A percentile compares a stretch with the other conserved stretches of the same genome.
phyloP scores from a whole-genome alignment of 345 rosid species.

The Lagerstroemia speciosa region DNA sequence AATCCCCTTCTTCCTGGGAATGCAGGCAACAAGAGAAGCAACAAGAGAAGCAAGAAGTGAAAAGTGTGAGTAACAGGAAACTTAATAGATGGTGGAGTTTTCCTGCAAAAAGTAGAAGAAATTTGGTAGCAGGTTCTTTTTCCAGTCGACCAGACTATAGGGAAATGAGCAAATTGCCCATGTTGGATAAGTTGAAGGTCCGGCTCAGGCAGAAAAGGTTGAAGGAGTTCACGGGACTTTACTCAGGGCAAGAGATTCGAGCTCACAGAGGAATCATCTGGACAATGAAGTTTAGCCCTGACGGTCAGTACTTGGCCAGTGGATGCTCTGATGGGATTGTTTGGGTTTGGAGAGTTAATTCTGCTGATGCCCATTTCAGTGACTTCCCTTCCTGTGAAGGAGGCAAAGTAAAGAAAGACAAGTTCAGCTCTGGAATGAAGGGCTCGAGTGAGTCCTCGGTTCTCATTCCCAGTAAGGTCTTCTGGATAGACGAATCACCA shows the following conservation, averaged over 20 bases:
- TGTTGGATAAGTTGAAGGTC: slow-evolving; percentile 41
- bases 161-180: slow-evolving; percentile 9
- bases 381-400: slow-evolving; percentile 21
- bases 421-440: slow-evolving; percentile 17
- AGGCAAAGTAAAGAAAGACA: slow-evolving; percentile 11
- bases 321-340: slow-evolving; percentile 84
- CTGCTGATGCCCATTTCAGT: slow-evolving; percentile 25
- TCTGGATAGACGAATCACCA: slow-evolving; percentile 56
- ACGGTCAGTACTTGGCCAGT: slow-evolving; percentile 63
- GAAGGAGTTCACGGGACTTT: slow-evolving; percentile 65
- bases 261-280: slow-evolving; percentile 72
- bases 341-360: slow-evolving; percentile 57
- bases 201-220: slow-evolving; percentile 49
- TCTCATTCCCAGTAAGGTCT: slow-evolving; percentile 54
- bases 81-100: slow-evolving; percentile 48
- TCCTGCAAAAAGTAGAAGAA: slow-evolving; percentile 18
- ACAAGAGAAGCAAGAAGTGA: background rate
- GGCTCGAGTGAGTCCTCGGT: slow-evolving; percentile 22
- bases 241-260: slow-evolving; percentile 46
- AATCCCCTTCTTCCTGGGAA: background rate
- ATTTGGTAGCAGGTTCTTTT: slow-evolving; percentile 1
- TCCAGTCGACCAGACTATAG: slow-evolving; percentile 2
- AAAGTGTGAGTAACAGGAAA: slow-evolving; percentile 19
- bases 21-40: background rate
- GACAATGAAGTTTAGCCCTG: slow-evolving; percentile 79